Percentiles rank a stretch among this genome's conserved stretches.
Conservation (phyloP, 163 green algal genomes). For the Chlorella variabilis region DNA sequence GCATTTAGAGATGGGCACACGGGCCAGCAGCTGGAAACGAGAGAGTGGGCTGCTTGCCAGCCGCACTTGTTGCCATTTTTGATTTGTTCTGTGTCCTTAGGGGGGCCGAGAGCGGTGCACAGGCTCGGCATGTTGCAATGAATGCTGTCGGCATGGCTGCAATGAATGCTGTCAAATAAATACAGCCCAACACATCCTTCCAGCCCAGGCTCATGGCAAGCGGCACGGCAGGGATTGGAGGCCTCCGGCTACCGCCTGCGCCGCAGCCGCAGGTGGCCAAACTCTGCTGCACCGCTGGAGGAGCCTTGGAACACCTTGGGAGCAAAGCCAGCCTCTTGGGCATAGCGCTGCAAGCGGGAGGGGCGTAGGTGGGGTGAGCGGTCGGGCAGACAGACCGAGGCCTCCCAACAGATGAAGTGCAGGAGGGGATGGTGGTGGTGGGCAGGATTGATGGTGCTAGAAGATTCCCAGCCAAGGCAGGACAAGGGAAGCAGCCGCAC, state of each 20-base stretch:
- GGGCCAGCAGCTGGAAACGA: too few species aligned
- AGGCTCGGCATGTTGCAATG: too few species aligned
- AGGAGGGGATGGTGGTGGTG: not conserved
- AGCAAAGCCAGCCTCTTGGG: constrained; percentile 25
- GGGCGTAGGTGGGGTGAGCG: not conserved
- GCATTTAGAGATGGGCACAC: too few species aligned
- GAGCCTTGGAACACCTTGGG: constrained; percentile 38
- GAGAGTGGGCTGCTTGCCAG: too few species aligned
- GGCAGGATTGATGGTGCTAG: too few species aligned
- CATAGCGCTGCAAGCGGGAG: constrained; percentile 32
- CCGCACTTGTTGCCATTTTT: too few species aligned
- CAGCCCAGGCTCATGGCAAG: not conserved
- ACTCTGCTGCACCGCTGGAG: constrained; percentile 7
- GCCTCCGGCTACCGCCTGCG: not conserved
- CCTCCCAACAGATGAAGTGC: not conserved
- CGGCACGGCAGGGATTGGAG: not conserved
- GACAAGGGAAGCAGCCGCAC: constrained; percentile 30
- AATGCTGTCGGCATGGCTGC: too few species aligned
- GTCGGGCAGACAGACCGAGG: not conserved
- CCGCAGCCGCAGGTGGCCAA: constrained; percentile 23
- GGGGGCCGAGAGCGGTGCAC: too few species aligned
- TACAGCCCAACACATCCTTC: too few species aligned
- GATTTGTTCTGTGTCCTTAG: too few species aligned
- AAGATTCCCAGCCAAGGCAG: too few species aligned
- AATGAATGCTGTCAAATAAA: too few species aligned